A percentile compares a stretch with the other conserved stretches of the same genome.
These are phyloP conservation scores for Tuber umbilicatum DNA, from an alignment of 495 filamentous ascomycete species.

Conservation along the genomic window DNA sequence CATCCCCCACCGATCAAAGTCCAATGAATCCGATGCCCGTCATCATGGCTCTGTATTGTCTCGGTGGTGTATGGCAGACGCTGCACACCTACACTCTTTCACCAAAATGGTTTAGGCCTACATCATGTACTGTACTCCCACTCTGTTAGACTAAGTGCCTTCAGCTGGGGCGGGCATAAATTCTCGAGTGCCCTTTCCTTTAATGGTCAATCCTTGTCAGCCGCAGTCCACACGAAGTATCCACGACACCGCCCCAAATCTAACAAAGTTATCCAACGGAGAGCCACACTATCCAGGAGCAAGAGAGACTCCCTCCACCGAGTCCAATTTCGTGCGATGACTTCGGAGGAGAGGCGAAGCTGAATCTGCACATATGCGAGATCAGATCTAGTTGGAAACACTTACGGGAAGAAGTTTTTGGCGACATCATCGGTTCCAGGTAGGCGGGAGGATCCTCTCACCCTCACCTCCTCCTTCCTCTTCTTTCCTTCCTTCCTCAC, in stretches of 20 bases:
- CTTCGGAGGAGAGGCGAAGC: conserved; percentile 19
- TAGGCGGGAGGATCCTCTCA: conserved; percentile 18
- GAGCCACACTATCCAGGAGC: conserved; percentile 20
- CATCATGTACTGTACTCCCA: conserved; percentile 19
- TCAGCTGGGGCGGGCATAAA: conserved; percentile 28
- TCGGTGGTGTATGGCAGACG: conserved; percentile 22
- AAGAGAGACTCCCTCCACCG: not conserved
- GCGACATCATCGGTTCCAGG: conserved; percentile 38
- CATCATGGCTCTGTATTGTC: conserved; percentile 33
- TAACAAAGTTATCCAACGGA: conserved; percentile 8
- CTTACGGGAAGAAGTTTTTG: conserved; percentile 26
- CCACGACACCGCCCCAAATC: conserved; percentile 30
- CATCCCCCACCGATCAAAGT: conserved; percentile 25
- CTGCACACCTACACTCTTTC: not conserved
- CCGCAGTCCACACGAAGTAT: conserved; percentile 20
- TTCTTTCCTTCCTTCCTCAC: not conserved
- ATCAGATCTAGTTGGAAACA: conserved; percentile 31
- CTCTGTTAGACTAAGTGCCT: conserved; percentile 15
- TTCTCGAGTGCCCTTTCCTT: conserved; percentile 23
- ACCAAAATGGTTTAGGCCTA: not conserved
- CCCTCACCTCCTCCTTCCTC: not conserved
- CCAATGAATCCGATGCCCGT: conserved; percentile 19
- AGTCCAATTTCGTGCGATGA: conserved; percentile 8
- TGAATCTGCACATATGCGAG: conserved; percentile 37
- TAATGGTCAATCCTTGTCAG: conserved; percentile 28